A percentile compares a stretch with the other conserved stretches of the same genome.
These are phyloP conservation scores for Quercus glauca DNA, from an alignment of 306 rosid species.

Conservation along the genomic window DNA sequence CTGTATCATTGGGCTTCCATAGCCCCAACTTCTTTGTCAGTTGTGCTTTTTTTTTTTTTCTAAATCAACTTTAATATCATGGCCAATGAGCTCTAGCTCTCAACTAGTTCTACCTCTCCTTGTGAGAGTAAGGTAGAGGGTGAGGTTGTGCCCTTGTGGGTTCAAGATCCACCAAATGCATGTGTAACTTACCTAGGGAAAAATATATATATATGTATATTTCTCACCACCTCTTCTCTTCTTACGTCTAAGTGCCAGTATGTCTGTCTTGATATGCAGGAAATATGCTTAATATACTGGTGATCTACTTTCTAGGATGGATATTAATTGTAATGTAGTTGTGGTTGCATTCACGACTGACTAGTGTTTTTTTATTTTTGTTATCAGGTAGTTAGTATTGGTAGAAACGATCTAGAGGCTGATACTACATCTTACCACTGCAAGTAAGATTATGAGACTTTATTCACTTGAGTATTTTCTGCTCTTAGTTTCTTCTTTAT, in stretches of 20 bases:
- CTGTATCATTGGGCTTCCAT: background rate
- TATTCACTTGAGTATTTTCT: conserved; percentile 4
- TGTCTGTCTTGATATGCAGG: background rate
- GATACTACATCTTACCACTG: conserved; percentile 86
- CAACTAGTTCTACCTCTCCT: background rate
- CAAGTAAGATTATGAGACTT: conserved; percentile 51
- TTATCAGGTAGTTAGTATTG: conserved; percentile 59
- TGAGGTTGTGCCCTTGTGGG: too few relatives aligned
- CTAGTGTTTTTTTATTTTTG: conserved; percentile 1
- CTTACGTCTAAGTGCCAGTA: background rate
- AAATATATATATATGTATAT: too few relatives aligned
- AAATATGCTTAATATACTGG: background rate
- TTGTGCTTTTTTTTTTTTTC: background rate
- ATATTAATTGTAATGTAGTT: background rate
- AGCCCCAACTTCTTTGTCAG: background rate
- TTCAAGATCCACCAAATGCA: too few relatives aligned
- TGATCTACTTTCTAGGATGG: background rate
- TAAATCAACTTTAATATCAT: background rate
- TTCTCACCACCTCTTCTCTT: background rate
- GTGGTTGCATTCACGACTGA: conserved; percentile 9
- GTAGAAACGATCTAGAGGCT: conserved; percentile 52
- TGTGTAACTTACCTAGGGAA: too few relatives aligned
- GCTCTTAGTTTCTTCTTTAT: background rate
- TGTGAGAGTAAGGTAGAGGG: too few relatives aligned
- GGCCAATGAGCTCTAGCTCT: too few relatives aligned